Percentiles rank a stretch among this genome's conserved stretches.
These are phyloP conservation scores for Arthrobotrys musiformis DNA, from an alignment of 2,329 filamentous ascomycete genomes.

Conservation along the genomic window DNA sequence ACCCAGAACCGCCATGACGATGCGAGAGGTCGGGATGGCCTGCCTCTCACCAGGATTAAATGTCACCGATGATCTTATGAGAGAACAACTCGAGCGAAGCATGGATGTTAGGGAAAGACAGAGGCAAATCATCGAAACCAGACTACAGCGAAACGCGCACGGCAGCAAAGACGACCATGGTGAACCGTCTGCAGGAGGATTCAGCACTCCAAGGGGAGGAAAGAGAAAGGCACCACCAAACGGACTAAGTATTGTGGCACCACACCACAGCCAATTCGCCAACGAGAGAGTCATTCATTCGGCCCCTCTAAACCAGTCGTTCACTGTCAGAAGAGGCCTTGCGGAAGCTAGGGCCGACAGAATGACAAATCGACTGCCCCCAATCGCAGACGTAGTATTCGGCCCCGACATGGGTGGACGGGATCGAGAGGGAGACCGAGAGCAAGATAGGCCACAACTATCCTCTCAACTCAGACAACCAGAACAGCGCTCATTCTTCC, in stretches of 20 bases:
- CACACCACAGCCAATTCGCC: conserved; percentile 89
- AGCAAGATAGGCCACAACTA: conserved; percentile 58
- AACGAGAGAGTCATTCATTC: conserved; percentile 97
- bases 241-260: conserved; percentile 92
- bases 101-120: conserved; percentile 94
- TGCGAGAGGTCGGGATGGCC: conserved; percentile 92
- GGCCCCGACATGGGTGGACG: conserved; percentile 75
- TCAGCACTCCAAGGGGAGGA: conserved; percentile 61
- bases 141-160: conserved; percentile 87
- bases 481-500: conserved; percentile 57
- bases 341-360: conserved; percentile 50
- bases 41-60: conserved; percentile 96
- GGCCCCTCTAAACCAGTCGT: conserved; percentile 91
- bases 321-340: conserved; percentile 79
- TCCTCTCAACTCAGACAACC: conserved; percentile 48
- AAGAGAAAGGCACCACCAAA: conserved; percentile 81
- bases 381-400: conserved; percentile 88
- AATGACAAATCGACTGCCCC: conserved; percentile 79
- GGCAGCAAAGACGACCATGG: conserved; percentile 50
- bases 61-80: conserved; percentile 95
- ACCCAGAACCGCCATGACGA: conserved; percentile 76
- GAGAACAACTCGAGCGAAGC: conserved; percentile 92
- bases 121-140: conserved; percentile 90
- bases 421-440: conserved; percentile 60
- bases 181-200: conserved; percentile 68